Evolutionary conservation across 176 grass and related monocot species (phyloP), one percentile per base, ranked within the genome.

Genomic region (Olyra latifolia): DNA sequence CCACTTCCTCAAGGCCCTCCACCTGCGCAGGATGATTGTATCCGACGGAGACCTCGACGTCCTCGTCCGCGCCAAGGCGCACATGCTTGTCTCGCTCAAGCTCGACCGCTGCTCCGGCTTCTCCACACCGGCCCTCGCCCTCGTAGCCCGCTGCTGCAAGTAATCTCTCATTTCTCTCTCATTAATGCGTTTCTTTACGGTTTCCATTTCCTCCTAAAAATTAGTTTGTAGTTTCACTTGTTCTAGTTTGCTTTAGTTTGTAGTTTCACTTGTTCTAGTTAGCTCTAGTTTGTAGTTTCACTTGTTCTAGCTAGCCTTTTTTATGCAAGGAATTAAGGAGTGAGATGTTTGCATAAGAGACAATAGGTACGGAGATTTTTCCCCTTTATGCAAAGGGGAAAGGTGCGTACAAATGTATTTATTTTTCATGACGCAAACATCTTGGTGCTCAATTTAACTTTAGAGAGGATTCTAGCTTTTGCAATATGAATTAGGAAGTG

Each of bases 31-130:
- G 20, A 99, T 99, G 96, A 85, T 90, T 3, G 86, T 95, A 11
- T 73, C 87, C 11, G 87, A 99, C 59, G 41, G 76, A 6, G 96
- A 99, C 49, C 25, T 99, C 52, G 8, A 10, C 24, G 78, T 95
- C 22, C 88, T 99, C 41, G 90, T 87, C 14, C 64, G 72, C n/a
- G 88, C 88, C 61, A 89, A 88, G 84, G 92, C 88, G 0, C 84
- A 82, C 76, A 89, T 95, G 85, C 90, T 99, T 24, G 64, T 88
- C 42, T 59, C 81, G 40, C 84, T 99, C 67, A 95, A 95, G 90
- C 92, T 99, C 22, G 96, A 99, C 84, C 90, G 88, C 5, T 99
- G 96, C 82, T 91, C 91, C 57, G 96, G 93, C 28, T 99, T 99
- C 84, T 99, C 96, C 4, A 99, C 96, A 9, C n/a, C 82, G 10